A percentile compares a stretch with the other conserved stretches of the same genome.
Conservation (phyloP, 73 alveolate genomes). For the Paramecium primaurelia region DNA sequence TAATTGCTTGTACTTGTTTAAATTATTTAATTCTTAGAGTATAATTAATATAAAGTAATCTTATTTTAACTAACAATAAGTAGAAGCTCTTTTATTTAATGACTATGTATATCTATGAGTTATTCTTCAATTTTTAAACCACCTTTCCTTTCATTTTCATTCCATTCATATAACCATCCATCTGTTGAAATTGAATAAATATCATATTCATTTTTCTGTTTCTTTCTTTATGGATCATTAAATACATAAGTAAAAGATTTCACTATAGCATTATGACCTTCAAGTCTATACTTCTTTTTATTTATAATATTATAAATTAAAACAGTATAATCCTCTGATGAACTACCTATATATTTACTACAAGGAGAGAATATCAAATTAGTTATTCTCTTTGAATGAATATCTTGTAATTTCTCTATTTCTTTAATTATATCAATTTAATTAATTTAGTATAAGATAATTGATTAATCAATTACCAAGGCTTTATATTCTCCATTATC, state of each 20-base stretch:
- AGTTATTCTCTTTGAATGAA: neutral
- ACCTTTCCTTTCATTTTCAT: neutral
- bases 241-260: neutral
- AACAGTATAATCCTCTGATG: neutral
- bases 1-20: neutral
- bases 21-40: neutral
- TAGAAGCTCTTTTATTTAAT: neutral
- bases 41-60: neutral
- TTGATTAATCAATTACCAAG: neutral
- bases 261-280: neutral
- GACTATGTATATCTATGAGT: neutral
- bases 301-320: neutral
- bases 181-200: neutral
- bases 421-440: neutral
- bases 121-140: neutral
- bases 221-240: neutral
- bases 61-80: neutral
- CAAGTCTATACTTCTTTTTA: neutral
- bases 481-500: neutral
- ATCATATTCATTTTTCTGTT: neutral
- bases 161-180: conserved; percentile 26
- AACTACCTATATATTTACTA: neutral
- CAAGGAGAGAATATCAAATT: neutral
- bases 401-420: neutral
- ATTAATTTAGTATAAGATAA: neutral